Percentiles rank a stretch among this genome's conserved stretches.
Evolutionary conservation across 2,329 filamentous ascomycete genomes (phyloP).

Genomic region (Tolypocladium sp.): DNA sequence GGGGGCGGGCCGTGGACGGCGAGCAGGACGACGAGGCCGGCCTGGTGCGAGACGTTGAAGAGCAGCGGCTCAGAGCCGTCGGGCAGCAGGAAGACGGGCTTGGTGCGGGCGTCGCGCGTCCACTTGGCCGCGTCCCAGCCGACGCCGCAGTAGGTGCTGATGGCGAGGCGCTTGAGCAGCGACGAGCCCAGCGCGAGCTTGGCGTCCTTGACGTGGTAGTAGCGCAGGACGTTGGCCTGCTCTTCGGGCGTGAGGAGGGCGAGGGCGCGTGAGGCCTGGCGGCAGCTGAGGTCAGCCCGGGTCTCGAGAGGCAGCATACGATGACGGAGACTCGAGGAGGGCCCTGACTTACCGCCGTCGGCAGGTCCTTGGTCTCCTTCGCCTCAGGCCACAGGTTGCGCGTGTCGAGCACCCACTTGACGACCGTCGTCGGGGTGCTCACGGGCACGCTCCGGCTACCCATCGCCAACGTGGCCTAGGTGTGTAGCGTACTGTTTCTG

Average conservation of each 20-base stretch:
- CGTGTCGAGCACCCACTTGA: conserved; percentile 57
- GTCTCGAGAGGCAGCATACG: not conserved
- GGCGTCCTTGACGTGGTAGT: conserved; percentile 61
- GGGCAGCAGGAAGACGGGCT: conserved; percentile 43
- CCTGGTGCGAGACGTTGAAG: conserved; percentile 76
- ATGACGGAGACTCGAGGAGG: not conserved
- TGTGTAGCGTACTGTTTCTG: not conserved
- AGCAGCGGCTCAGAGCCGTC: conserved; percentile 38
- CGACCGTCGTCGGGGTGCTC: conserved; percentile 23
- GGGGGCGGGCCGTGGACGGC: conserved; percentile 33
- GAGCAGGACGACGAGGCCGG: conserved; percentile 61
- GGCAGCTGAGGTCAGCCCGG: not conserved
- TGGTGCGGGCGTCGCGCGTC: conserved; percentile 44
- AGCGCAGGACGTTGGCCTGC: conserved; percentile 46
- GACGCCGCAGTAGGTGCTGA: conserved; percentile 22
- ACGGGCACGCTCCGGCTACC: conserved; percentile 2
- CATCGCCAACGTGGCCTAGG: not conserved
- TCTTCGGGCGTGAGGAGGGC: conserved; percentile 45
- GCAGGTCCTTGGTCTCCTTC: conserved; percentile 36
- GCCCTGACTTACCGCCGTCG: conserved; percentile 29
- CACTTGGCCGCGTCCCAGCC: conserved; percentile 52
- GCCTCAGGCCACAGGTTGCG: conserved; percentile 46
- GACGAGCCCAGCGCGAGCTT: conserved; percentile 66
- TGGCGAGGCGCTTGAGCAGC: conserved; percentile 57
- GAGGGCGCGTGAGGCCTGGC: conserved; percentile 47